Evolutionary conservation across 768 basidiomycete species (phyloP), one percentile per base, ranked within the genome.

Genomic region (Coprinopsis strossmayeri): DNA sequence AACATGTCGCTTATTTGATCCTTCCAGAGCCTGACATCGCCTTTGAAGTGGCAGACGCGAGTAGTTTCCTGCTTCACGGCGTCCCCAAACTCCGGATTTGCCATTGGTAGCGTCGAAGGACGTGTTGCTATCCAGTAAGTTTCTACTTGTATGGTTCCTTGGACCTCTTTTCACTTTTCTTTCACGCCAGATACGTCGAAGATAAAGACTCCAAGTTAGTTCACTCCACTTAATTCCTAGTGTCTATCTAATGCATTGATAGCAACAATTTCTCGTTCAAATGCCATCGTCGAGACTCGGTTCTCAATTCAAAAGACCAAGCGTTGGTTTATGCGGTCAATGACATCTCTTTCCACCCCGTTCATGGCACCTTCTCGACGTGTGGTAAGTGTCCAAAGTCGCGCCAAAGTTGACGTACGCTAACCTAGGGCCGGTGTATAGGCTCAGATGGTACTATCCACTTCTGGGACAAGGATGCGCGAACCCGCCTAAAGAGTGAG

Each of bases 81-180:
- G 3, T 76, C 81, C 13, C 37, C 66, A 5, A 78, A 60, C 48
- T 82, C 79, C 54, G 87, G 88, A 3, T 92, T 89, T 55, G 88
- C 88, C 0, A 77, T 91, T 2, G 90, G 90, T 26, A 91, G 89
- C 56, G 79, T 91, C 4, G 90, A 92, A 64, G 90, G 95, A 20
- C 79, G 95, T 50, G 91, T 97, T 2, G 94, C 93, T 2, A 93
- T 97, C 51, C 94, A 98, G 93, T 95, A 63, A 60, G 90, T 76
- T 21, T 52, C n/a, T 12, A 11, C 25, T 17, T 21, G 50, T n/a
- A 9, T 3, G n/a, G 44, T 26, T 39, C 11, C 27, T 24, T 55
- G 17, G 49, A 41, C 18, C 10, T 34, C 35, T n/a, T 27, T 44
- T 40, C 32, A 35, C 52, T 44, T 28, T 17, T 10, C 48, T 37